Percentiles rank a stretch among this genome's conserved stretches.
These are phyloP conservation scores for Primulina huaijiensis DNA, from an alignment of 257 asterid species.

Conservation along the genomic window DNA sequence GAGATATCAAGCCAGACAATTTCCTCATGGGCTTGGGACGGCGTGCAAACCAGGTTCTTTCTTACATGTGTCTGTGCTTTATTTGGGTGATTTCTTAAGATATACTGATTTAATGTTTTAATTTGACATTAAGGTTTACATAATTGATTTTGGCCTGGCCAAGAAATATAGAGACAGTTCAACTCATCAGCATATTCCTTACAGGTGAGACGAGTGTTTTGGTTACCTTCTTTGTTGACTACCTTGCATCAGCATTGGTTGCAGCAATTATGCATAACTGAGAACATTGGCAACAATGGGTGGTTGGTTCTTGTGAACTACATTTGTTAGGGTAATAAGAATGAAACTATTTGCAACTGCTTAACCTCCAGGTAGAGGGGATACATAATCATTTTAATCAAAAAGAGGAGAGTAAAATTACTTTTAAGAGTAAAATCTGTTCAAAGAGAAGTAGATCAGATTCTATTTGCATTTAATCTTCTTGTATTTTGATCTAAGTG, in stretches of 20 bases:
- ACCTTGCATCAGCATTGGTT: conserved; percentile 9
- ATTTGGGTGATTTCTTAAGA: conserved; percentile 4
- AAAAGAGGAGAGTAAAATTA: neutral
- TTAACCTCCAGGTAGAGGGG: neutral
- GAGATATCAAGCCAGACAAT: conserved; percentile 99
- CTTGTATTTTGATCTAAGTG: neutral
- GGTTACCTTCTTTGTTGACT: conserved; percentile 14
- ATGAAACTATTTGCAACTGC: neutral
- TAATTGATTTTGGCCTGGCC: conserved; percentile 96
- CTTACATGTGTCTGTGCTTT: conserved; percentile 14
- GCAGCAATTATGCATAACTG: conserved; percentile 12
- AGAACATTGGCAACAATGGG: neutral
- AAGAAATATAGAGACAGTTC: conserved; percentile 88
- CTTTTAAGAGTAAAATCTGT: neutral
- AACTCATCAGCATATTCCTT: conserved; percentile 85
- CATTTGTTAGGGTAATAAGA: neutral
- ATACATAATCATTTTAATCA: neutral
- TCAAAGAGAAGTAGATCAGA: too few species aligned
- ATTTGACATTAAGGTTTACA: conserved; percentile 58
- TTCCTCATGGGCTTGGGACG: conserved; percentile 99
- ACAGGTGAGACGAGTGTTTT: conserved; percentile 56
- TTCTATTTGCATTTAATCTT: neutral
- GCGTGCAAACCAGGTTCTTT: conserved; percentile 88
- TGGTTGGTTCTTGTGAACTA: neutral
- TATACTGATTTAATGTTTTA: conserved; percentile 22